phyloP scores from a whole-genome alignment of 2,329 filamentous ascomycete genomes.

The Epichloe gansuensis region DNA sequence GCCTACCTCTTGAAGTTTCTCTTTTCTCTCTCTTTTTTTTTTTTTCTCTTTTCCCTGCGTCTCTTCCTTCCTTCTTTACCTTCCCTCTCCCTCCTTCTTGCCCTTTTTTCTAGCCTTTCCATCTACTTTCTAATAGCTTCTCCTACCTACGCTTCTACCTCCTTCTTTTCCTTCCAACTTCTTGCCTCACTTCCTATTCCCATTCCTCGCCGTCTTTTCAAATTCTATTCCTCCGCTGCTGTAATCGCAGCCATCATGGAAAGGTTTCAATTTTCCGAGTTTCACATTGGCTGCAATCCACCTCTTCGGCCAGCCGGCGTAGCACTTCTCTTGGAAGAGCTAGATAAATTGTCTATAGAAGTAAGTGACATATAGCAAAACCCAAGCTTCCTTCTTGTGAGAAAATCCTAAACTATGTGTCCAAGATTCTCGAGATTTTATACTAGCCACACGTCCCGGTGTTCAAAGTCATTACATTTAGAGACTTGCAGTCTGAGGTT shows the following conservation, averaged over 20 bases:
- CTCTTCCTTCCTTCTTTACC: not conserved
- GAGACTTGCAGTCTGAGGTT: constrained; percentile 7
- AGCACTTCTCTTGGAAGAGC: constrained; percentile 10
- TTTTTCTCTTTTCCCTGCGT: too few species aligned
- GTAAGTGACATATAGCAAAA: not conserved
- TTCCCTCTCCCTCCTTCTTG: not conserved
- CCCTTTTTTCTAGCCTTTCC: not conserved
- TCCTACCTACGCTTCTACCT: not conserved
- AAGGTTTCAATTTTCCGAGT: constrained; percentile 11
- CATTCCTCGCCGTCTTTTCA: too few species aligned
- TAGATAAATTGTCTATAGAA: constrained; percentile 1
- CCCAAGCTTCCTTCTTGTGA: not conserved
- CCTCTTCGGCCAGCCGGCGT: constrained; percentile 20
- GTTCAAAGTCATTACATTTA: constrained; percentile 20
- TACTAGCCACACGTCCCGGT: constrained; percentile 24
- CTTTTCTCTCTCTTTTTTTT: too few species aligned
- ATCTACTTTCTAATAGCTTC: not conserved
- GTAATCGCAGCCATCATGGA: not conserved
- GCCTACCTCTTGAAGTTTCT: too few species aligned
- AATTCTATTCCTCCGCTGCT: too few species aligned
- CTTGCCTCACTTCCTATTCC: too few species aligned
- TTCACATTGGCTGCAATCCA: constrained; percentile 23
- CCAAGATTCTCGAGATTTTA: constrained; percentile 18
- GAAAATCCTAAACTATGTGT: not conserved
- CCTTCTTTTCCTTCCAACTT: not conserved